Evolutionary conservation across 1,139 yeast genomes (phyloP).

Genomic region (Torulaspora globosa): DNA sequence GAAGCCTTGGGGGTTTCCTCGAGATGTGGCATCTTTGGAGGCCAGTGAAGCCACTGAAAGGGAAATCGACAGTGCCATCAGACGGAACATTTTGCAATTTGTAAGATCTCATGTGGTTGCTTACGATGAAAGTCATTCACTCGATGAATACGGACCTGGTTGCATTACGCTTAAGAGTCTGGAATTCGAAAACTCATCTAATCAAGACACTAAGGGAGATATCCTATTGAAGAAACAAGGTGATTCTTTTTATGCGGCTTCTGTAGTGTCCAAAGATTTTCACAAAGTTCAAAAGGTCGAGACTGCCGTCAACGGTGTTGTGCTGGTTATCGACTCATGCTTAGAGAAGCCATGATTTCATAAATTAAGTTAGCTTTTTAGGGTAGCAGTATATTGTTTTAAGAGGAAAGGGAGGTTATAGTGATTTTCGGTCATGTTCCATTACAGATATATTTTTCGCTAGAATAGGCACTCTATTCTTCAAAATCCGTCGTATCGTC

Average conservation of each 20-base stretch:
- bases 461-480: slow-evolving; percentile 3
- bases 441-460: slow-evolving; percentile 1
- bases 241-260: slow-evolving; percentile 41
- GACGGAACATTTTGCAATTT: slow-evolving; percentile 48
- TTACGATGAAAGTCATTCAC: slow-evolving; percentile 23
- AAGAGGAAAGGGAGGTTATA: slow-evolving; percentile 1
- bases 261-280: slow-evolving; percentile 40
- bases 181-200: slow-evolving; percentile 14
- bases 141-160: slow-evolving; percentile 18
- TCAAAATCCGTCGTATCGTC: slow-evolving; percentile 7
- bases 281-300: slow-evolving; percentile 42
- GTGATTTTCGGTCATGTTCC: slow-evolving; percentile 1
- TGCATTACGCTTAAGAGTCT: slow-evolving; percentile 29
- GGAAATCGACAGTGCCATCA: slow-evolving; percentile 44
- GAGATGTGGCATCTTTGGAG: slow-evolving; percentile 37
- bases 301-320: slow-evolving; percentile 56
- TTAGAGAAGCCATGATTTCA: slow-evolving; percentile 29
- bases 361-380: not conserved
- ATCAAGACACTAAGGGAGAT: slow-evolving; percentile 37
- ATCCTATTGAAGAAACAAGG: slow-evolving; percentile 44
- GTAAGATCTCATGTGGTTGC: slow-evolving; percentile 52
- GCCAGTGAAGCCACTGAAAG: slow-evolving; percentile 35
- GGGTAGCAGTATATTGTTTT: not conserved
- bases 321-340: slow-evolving; percentile 48
- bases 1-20: slow-evolving; percentile 74